Base-by-base conservation (phyloP, 73 alveolate genomes). In the Paramecium pentaurelia region DNA sequence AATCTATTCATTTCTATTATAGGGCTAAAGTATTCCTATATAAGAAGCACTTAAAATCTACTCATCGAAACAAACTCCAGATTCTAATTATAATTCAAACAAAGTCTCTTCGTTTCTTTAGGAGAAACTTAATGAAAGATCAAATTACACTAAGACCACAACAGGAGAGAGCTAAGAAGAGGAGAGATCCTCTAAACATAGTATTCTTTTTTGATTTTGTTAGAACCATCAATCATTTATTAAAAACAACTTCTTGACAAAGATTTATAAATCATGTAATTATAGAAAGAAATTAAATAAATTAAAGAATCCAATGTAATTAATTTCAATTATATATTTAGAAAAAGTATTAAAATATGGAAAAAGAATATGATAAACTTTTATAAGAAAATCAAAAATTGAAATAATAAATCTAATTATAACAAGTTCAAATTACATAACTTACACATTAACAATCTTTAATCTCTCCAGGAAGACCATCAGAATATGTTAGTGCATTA, bases 131-230 rank as follows among this genome's bases (percentile, higher is more conserved):
- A 10, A 64, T 64, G 84, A 64, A 64, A 64, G 28, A 64, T 64
- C 84, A 28, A 64, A 64, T 18, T 64, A 34, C 14, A 64, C 84
- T 7, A 64, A 64, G 28, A 64, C 84, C 0, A 32, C 84, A 2
- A 64, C 84, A 7, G 84, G 84, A 20, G 84, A 64, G 7, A 64
- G 84, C 11, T 32, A 64, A 64, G 84, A 64, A 64, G 84, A 64
- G 12, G 84, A 64, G 28, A 64, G 28, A 27, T 64, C 84, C 16
- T 64, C 47, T 28, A 20, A 64, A 64, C 27, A 32, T 4, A 64
- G 84, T 64, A 64, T 14, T 32, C 12, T 12, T 12, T 28, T 27
- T 64, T 32, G 28, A 32, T 64, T 32, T 3, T 64, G 20, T 2
- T 28, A 32, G 47, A 34, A 64, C 42, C 42, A 64, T 64, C 47